Conservation (phyloP, 352 stramenopile species). For the Phytophthora sp. region DNA sequence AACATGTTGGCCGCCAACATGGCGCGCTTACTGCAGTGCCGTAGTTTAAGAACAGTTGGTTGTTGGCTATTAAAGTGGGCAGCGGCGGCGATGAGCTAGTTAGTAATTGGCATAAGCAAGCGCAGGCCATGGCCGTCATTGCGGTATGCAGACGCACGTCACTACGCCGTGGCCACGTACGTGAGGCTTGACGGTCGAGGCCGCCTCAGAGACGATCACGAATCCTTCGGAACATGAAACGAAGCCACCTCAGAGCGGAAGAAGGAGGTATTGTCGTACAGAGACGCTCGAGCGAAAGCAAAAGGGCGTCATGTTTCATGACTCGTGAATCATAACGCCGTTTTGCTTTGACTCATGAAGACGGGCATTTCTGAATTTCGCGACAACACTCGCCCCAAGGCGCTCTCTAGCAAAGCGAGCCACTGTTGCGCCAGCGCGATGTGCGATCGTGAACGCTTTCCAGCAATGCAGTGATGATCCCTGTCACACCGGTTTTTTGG, state of each 20-base stretch:
- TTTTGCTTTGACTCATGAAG: conserved; percentile 3
- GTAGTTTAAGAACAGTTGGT: not conserved
- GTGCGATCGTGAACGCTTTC: conserved; percentile 16
- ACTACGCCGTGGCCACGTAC: conserved; percentile 2
- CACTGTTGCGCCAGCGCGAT: conserved; percentile 22
- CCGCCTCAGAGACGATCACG: no score
- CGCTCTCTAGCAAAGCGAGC: conserved; percentile 33
- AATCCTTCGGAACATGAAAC: not conserved
- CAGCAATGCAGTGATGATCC: conserved; percentile 2
- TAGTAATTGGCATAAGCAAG: conserved; percentile 23
- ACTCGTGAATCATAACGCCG: no score
- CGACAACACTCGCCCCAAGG: not conserved
- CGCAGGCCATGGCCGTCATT: conserved; percentile 4
- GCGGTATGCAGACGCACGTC: conserved; percentile 2
- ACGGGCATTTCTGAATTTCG: conserved; percentile 30
- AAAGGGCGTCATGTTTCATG: no score
- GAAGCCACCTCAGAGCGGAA: conserved; percentile 3
- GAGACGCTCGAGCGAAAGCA: conserved; percentile 14
- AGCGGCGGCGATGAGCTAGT: not conserved
- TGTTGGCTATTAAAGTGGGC: no score
- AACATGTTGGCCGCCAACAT: no score
- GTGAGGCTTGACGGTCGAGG: no score
- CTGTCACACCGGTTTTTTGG: not conserved
- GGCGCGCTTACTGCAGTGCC: not conserved
- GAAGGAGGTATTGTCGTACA: conserved; percentile 16